Evolutionary conservation across 305 asterid species (phyloP).

Genomic region (Solanum hybrid): DNA sequence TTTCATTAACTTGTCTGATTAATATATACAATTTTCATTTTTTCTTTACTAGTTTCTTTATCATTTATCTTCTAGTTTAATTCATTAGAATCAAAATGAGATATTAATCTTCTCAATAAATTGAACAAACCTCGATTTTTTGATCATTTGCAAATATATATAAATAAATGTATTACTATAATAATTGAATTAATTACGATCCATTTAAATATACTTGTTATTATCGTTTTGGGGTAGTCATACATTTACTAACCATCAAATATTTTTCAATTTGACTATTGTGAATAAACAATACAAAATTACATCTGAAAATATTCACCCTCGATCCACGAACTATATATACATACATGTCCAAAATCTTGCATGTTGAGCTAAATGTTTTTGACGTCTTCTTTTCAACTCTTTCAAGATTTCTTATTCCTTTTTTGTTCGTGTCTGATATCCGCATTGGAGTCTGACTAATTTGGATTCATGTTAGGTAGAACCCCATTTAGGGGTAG

Average conservation of each 20-base stretch:
- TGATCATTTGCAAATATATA: not conserved
- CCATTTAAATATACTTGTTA: not conserved
- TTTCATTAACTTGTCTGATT: not conserved
- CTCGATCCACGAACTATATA: not conserved
- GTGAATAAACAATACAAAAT: not conserved
- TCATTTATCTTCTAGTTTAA: not conserved
- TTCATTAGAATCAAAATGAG: not conserved
- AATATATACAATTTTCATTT: not conserved
- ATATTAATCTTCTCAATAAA: not conserved
- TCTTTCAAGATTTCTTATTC: too few species aligned
- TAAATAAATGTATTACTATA: not conserved
- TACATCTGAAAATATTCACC: not conserved
- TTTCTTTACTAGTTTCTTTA: not conserved
- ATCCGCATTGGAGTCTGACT: not conserved
- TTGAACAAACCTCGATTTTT: not conserved
- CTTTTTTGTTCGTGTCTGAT: too few species aligned
- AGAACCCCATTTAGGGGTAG: not conserved
- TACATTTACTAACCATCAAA: not conserved
- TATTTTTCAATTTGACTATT: not conserved
- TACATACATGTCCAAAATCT: not conserved
- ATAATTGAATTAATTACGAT: too few species aligned
- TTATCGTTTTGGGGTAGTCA: not conserved
- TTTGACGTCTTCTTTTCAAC: not conserved
- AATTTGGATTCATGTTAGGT: not conserved
- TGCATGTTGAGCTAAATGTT: not conserved